These are phyloP conservation scores for Pythium phragmitis DNA, from an alignment of 352 stramenopile genomes.

Conservation along the genomic window DNA sequence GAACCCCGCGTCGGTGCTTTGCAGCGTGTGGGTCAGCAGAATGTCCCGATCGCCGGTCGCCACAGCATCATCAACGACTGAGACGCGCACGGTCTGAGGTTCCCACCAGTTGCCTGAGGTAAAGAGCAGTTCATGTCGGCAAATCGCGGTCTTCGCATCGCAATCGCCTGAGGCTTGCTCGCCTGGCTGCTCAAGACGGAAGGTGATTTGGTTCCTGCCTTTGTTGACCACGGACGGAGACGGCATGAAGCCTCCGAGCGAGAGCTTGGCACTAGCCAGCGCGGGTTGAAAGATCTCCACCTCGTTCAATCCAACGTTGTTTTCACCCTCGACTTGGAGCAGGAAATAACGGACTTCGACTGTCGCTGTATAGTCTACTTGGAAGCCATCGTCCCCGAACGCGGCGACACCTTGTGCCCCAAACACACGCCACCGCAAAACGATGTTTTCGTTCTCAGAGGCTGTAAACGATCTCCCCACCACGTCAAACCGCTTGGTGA, in stretches of 20 bases:
- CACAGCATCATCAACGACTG: conserved; percentile 50
- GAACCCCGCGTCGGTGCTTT: conserved; percentile 51
- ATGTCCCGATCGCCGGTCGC: conserved; percentile 50
- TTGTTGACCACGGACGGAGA: conserved; percentile 32
- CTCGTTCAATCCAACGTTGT: conserved; percentile 58
- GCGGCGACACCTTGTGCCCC: conserved; percentile 33
- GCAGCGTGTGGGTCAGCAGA: conserved; percentile 42
- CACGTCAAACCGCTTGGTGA: conserved; percentile 37
- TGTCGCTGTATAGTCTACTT: conserved; percentile 33
- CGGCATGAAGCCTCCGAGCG: conserved; percentile 55
- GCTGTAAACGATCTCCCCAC: conserved; percentile 42
- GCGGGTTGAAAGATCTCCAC: conserved; percentile 65
- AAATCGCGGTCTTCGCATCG: conserved; percentile 38
- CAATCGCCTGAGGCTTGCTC: conserved; percentile 30
- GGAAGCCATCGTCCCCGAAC: conserved; percentile 41
- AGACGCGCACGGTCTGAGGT: conserved; percentile 37
- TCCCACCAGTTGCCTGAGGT: conserved; percentile 54
- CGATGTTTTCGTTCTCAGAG: conserved; percentile 40
- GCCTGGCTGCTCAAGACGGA: conserved; percentile 30
- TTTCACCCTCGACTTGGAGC: conserved; percentile 56
- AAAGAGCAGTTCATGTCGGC: conserved; percentile 57
- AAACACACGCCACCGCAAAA: conserved; percentile 59
- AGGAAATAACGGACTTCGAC: conserved; percentile 46
- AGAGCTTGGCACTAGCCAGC: conserved; percentile 46
- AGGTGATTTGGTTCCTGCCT: conserved; percentile 49